phyloP scores from a whole-genome alignment of 495 filamentous ascomycete genomes.

The Tuber calosporum region DNA sequence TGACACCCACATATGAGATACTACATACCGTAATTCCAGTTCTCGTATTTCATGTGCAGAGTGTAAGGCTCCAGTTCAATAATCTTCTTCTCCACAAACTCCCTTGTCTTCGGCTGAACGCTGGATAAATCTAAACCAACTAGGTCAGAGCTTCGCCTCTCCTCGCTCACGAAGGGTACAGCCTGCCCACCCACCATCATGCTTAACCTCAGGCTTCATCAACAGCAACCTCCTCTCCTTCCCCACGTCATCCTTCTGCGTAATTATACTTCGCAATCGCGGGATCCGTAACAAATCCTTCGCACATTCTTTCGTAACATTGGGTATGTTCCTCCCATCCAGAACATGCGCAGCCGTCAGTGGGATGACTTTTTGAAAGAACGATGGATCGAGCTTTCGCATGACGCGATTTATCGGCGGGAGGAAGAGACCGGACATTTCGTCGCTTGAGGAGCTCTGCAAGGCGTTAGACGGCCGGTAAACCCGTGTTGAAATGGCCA shows the following conservation, averaged over 20 bases:
- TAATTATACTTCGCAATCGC: conserved; percentile 53
- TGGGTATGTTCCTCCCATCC: conserved; percentile 63
- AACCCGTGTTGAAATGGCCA: neutral
- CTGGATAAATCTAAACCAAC: conserved; percentile 58
- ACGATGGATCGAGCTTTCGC: conserved; percentile 68
- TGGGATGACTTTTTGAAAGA: conserved; percentile 68
- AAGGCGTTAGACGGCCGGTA: neutral
- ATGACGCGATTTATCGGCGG: conserved; percentile 78
- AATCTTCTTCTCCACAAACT: conserved; percentile 59
- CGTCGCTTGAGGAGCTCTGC: conserved; percentile 15
- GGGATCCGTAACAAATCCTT: conserved; percentile 58
- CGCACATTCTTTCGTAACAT: conserved; percentile 54
- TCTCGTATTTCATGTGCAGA: conserved; percentile 68
- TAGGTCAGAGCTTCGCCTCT: conserved; percentile 19
- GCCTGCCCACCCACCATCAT: conserved; percentile 51
- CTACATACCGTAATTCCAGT: conserved; percentile 71
- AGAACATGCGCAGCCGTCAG: conserved; percentile 71
- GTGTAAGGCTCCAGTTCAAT: conserved; percentile 65
- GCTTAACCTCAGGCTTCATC: conserved; percentile 60
- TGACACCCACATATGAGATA: neutral
- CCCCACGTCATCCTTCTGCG: conserved; percentile 48
- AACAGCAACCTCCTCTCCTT: conserved; percentile 64
- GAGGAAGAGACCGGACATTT: conserved; percentile 52
- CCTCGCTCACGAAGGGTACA: conserved; percentile 16
- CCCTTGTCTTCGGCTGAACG: conserved; percentile 61